These are phyloP conservation scores for Bipolaris bicolor DNA, from an alignment of 2,329 filamentous ascomycete species.

Conservation along the genomic window DNA sequence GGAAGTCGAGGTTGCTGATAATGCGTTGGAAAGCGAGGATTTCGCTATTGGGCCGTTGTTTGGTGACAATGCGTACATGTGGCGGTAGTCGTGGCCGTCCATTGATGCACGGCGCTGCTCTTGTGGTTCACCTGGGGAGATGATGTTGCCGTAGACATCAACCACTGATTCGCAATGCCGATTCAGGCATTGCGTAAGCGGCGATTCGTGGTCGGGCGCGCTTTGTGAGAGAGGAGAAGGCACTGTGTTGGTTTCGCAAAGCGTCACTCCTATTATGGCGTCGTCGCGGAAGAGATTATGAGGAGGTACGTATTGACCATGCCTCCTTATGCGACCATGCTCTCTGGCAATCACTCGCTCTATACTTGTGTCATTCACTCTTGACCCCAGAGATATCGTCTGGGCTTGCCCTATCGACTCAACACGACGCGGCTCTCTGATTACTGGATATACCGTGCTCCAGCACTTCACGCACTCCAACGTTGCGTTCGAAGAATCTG, in stretches of 20 bases:
- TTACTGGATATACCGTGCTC: slow-evolving; percentile 30
- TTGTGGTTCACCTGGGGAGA: slow-evolving; percentile 12
- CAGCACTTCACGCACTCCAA: slow-evolving; percentile 45
- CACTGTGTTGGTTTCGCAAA: slow-evolving; percentile 7
- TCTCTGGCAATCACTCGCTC: not conserved
- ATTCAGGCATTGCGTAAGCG: slow-evolving; percentile 19
- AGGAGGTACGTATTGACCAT: slow-evolving; percentile 12
- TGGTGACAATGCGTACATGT: not conserved
- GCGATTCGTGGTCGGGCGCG: slow-evolving; percentile 3
- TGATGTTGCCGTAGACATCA: slow-evolving; percentile 30
- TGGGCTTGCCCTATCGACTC: not conserved
- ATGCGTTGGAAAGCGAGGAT: too few species aligned
- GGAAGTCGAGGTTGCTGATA: not conserved
- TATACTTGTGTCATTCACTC: slow-evolving; percentile 1
- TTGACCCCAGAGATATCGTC: not conserved
- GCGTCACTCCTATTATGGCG: slow-evolving; percentile 14
- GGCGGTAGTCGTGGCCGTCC: not conserved
- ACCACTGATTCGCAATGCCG: slow-evolving; percentile 11
- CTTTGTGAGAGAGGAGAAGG: slow-evolving; percentile 13
- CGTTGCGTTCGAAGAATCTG: slow-evolving; percentile 1
- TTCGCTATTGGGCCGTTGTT: not conserved
- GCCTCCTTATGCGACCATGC: slow-evolving; percentile 1
- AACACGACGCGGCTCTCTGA: slow-evolving; percentile 16
- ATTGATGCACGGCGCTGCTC: slow-evolving; percentile 15
- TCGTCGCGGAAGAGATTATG: slow-evolving; percentile 18